Percentiles rank a stretch among this genome's conserved stretches.
phyloP scores from a whole-genome alignment of 139 green algal genomes.

The Picochlorum sp. region DNA sequence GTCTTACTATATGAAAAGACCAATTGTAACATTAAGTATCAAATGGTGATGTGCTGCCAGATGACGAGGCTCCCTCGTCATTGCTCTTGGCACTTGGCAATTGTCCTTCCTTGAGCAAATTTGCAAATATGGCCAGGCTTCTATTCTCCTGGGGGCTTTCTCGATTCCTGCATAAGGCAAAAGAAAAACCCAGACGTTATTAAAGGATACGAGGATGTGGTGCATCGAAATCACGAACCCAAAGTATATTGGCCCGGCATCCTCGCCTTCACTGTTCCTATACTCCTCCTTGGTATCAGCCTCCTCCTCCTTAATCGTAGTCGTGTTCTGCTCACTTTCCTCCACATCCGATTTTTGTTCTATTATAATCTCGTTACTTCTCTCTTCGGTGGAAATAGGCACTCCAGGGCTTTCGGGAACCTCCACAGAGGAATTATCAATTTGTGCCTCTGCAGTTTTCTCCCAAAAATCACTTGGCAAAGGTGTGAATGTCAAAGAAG shows the following conservation, averaged over 20 bases:
- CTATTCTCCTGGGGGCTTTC: too few relatives aligned
- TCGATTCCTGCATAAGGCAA: neutral
- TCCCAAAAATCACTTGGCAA: conserved; percentile 1
- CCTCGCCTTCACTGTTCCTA: conserved; percentile 1
- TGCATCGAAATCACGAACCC: neutral
- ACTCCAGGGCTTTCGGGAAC: conserved; percentile 5
- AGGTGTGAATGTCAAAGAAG: conserved; percentile 7
- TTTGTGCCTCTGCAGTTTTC: neutral
- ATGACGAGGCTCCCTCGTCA: too few relatives aligned
- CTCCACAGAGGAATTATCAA: conserved; percentile 4
- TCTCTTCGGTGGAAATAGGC: neutral
- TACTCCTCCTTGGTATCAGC: neutral
- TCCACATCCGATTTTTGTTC: neutral
- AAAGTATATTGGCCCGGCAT: conserved; percentile 23
- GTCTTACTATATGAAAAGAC: neutral
- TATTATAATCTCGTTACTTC: neutral
- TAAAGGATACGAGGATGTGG: neutral
- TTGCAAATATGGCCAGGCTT: too few relatives aligned
- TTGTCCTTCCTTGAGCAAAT: too few relatives aligned
- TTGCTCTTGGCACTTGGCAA: too few relatives aligned
- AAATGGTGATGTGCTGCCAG: too few relatives aligned
- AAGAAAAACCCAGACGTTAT: neutral
- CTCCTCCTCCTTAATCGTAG: conserved; percentile 10
- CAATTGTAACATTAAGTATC: neutral
- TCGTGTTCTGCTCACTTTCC: neutral